A percentile compares a stretch with the other conserved stretches of the same genome.
Conservation (phyloP, 768 basidiomycete species). For the Crucibulum laeve region DNA sequence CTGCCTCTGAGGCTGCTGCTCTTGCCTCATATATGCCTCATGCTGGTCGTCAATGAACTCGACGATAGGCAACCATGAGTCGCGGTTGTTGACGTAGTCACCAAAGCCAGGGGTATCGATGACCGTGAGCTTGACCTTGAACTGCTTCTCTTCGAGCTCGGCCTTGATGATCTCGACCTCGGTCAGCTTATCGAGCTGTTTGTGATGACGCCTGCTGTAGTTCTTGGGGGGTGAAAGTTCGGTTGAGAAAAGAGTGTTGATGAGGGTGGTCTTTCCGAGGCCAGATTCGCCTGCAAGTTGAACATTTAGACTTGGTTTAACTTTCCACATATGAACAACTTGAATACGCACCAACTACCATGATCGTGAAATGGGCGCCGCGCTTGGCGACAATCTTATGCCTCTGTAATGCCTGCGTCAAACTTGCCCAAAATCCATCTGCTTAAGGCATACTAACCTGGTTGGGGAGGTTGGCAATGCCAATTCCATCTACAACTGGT, state of each 20-base stretch:
- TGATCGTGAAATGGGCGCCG: constrained; percentile 97
- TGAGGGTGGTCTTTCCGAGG: constrained; percentile 93
- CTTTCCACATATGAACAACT: background rate
- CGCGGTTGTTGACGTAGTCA: constrained; percentile 99
- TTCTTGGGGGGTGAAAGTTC: constrained; percentile 91
- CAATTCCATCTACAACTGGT: constrained; percentile 71
- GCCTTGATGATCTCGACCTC: constrained; percentile 99
- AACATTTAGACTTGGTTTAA: constrained; percentile 4
- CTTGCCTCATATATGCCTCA: constrained; percentile 94
- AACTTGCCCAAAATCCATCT: constrained; percentile 3
- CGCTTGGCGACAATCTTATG: constrained; percentile 99
- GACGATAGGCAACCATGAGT: constrained; percentile 97
- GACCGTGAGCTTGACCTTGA: constrained; percentile 98
- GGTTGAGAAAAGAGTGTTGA: constrained; percentile 98
- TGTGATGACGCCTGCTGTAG: constrained; percentile 83
- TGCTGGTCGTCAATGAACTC: constrained; percentile 98
- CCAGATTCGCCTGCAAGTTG: constrained; percentile 81
- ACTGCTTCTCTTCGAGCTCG: constrained; percentile 97
- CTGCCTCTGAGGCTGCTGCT: constrained; percentile 94
- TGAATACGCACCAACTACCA: constrained; percentile 85
- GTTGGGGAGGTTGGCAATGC: constrained; percentile 96
- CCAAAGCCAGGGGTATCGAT: constrained; percentile 99
- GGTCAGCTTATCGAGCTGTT: constrained; percentile 98
- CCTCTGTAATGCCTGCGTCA: constrained; percentile 52
- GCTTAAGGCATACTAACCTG: constrained; percentile 54